Evolutionary conservation across 1,284 basidiomycete species (phyloP).

Genomic region (Cryptococcus sp.): DNA sequence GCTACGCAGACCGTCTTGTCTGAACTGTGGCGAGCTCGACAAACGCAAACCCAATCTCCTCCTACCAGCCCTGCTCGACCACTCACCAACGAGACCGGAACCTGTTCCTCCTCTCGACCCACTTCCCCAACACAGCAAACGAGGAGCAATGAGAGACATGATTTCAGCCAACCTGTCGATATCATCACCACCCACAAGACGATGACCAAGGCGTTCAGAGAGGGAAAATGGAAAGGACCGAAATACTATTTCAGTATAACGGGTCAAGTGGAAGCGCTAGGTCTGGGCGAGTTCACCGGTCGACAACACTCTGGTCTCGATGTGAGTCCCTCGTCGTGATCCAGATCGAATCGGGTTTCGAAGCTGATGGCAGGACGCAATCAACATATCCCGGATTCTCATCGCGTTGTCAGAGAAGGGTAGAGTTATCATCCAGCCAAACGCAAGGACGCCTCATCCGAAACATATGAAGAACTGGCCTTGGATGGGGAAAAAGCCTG

Average conservation of each 20-base stretch:
- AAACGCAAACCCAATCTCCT: neutral
- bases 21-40: slow-evolving; percentile 30
- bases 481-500: slow-evolving; percentile 44
- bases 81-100: slow-evolving; percentile 2
- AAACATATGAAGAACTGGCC: slow-evolving; percentile 41
- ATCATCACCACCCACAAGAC: slow-evolving; percentile 26
- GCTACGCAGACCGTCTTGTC: slow-evolving; percentile 42
- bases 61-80: neutral
- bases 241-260: slow-evolving; percentile 39
- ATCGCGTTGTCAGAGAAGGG: slow-evolving; percentile 64
- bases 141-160: slow-evolving; percentile 8
- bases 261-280: slow-evolving; percentile 41
- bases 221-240: slow-evolving; percentile 11
- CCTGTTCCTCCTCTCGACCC: too few relatives aligned
- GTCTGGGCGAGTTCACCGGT: slow-evolving; percentile 60
- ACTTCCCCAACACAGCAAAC: too few relatives aligned
- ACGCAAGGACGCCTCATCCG: slow-evolving; percentile 59
- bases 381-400: slow-evolving; percentile 74
- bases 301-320: slow-evolving; percentile 81
- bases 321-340: slow-evolving; percentile 56
- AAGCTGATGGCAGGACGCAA: slow-evolving; percentile 61
- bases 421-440: slow-evolving; percentile 59
- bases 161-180: neutral
- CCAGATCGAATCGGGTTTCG: neutral
- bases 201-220: slow-evolving; percentile 6